Conservation (phyloP, 768 basidiomycete genomes). For the Stropharia rugosoannulata region DNA sequence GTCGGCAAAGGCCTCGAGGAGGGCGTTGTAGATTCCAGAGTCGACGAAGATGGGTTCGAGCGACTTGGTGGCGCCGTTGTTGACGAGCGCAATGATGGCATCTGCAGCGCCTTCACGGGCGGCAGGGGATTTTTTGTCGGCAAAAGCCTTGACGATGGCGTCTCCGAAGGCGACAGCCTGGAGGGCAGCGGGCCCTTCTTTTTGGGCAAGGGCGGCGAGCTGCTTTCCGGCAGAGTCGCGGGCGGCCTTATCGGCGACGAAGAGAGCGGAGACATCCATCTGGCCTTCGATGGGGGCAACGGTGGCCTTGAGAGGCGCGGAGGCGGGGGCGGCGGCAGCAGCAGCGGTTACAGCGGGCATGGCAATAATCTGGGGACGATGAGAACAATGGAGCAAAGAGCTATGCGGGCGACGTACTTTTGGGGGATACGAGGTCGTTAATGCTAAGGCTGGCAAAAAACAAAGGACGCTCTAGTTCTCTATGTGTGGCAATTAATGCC, state of each 20-base stretch:
- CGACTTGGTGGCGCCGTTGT: slow-evolving; percentile 71
- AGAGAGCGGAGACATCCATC: slow-evolving; percentile 74
- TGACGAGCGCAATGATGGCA: slow-evolving; percentile 64
- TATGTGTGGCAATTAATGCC: slow-evolving; percentile 36
- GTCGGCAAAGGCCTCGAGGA: slow-evolving; percentile 93
- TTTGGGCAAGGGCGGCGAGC: slow-evolving; percentile 75
- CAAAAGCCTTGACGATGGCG: slow-evolving; percentile 79
- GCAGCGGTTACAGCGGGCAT: slow-evolving; percentile 83
- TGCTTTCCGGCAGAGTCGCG: slow-evolving; percentile 70
- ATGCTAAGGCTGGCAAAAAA: slow-evolving; percentile 54
- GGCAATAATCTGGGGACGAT: slow-evolving; percentile 46
- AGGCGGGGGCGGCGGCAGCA: slow-evolving; percentile 54
- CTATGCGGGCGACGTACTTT: slow-evolving; percentile 35
- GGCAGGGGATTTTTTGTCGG: slow-evolving; percentile 93
- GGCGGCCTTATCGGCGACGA: slow-evolving; percentile 81
- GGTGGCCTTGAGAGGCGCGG: slow-evolving; percentile 72
- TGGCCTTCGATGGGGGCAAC: slow-evolving; percentile 51
- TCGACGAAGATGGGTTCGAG: slow-evolving; percentile 89
- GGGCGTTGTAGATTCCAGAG: slow-evolving; percentile 81
- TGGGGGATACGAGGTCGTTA: slow-evolving; percentile 30
- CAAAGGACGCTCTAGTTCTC: slow-evolving; percentile 68
- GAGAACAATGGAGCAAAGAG: slow-evolving; percentile 1
- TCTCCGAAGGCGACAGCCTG: slow-evolving; percentile 66
- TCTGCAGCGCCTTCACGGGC: slow-evolving; percentile 86
- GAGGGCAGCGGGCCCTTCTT: slow-evolving; percentile 81